These are phyloP conservation scores for Leucocoprinus sp. DNA, from an alignment of 768 basidiomycete species.

Conservation along the genomic window DNA sequence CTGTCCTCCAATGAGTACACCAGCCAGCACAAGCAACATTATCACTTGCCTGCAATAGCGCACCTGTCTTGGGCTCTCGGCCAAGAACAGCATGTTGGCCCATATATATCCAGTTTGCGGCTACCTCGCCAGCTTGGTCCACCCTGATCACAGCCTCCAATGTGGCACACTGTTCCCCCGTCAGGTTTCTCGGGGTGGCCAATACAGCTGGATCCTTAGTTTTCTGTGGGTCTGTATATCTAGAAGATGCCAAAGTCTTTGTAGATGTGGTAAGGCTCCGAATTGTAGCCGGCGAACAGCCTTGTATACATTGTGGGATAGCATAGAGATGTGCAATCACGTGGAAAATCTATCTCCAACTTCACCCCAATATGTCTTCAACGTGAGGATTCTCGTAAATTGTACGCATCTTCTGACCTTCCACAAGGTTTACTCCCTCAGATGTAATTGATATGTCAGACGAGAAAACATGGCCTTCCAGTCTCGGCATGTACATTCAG, in stretches of 20 bases:
- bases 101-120: conserved; percentile 92
- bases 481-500: conserved; percentile 38
- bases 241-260: conserved; percentile 29
- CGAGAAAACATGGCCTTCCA: conserved; percentile 66
- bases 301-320: not conserved
- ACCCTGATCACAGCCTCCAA: conserved; percentile 74
- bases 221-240: conserved; percentile 36
- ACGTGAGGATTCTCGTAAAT: conserved; percentile 23
- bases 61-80: conserved; percentile 42
- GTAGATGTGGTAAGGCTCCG: not conserved
- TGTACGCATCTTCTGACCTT: conserved; percentile 4
- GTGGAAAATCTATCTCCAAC: not conserved
- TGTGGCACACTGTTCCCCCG: conserved; percentile 35
- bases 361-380: conserved; percentile 26
- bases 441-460: conserved; percentile 50
- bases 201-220: conserved; percentile 32
- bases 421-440: conserved; percentile 48
- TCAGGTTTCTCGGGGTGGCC: conserved; percentile 49
- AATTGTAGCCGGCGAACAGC: not conserved
- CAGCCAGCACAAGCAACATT: not conserved
- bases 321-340: conserved; percentile 7
- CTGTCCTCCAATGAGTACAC: conserved; percentile 28
- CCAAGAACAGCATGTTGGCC: conserved; percentile 78
- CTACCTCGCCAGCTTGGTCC: conserved; percentile 93
- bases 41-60: conserved; percentile 67